Evolutionary conservation across 768 basidiomycete genomes (phyloP).

Genomic region (Rhodotorula graminis): DNA sequence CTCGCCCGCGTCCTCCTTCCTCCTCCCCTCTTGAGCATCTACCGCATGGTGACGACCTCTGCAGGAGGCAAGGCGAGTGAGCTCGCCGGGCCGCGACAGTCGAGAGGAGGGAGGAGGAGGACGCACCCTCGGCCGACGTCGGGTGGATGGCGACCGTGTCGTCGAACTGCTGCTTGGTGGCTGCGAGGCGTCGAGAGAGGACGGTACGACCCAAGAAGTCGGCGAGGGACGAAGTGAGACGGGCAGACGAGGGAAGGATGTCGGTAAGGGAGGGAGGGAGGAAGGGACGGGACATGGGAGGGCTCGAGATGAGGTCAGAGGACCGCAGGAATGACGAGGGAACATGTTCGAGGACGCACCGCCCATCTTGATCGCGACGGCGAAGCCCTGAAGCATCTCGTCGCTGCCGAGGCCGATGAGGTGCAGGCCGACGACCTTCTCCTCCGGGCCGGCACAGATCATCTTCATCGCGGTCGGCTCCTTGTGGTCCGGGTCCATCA

Average conservation of each 20-base stretch:
- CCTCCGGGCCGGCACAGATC: slow-evolving; percentile 76
- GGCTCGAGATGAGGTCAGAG: no score
- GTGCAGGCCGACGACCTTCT: slow-evolving; percentile 93
- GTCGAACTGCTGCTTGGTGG: slow-evolving; percentile 74
- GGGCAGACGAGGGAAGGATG: background rate
- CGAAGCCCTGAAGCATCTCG: slow-evolving; percentile 93
- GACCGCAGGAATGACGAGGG: no score
- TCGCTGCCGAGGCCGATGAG: slow-evolving; percentile 87
- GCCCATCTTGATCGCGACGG: slow-evolving; percentile 96
- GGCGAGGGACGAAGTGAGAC: background rate
- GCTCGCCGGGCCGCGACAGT: no score
- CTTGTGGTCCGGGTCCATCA: slow-evolving; percentile 77
- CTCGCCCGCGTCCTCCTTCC: no score
- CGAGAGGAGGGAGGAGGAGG: background rate
- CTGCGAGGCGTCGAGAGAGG: slow-evolving; percentile 43
- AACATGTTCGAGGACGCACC: no score
- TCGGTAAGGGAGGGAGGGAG: no score
- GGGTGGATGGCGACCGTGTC: slow-evolving; percentile 90
- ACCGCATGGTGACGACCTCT: slow-evolving; percentile 35
- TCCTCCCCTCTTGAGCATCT: background rate
- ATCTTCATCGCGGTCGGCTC: slow-evolving; percentile 94
- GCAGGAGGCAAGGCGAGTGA: no score
- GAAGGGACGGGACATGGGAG: no score
- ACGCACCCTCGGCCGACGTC: slow-evolving; percentile 24
- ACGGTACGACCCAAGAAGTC: no score